A percentile compares a stretch with the other conserved stretches of the same genome.
Evolutionary conservation across 2,329 filamentous ascomycete genomes (phyloP).

Genomic region (Cercospora zeae-maydis): DNA sequence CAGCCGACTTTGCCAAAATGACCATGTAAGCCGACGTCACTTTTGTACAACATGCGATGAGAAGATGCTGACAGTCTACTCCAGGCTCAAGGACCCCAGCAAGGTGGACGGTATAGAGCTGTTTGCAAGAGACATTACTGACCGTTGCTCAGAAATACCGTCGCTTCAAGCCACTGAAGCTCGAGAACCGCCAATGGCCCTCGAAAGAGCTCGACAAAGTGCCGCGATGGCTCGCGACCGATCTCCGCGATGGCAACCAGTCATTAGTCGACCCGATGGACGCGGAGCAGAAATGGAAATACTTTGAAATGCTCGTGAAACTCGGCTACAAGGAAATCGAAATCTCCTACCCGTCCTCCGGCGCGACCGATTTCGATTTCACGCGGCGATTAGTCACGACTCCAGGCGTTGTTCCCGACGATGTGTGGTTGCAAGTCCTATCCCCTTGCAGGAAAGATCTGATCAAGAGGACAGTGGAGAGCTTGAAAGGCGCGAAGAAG

Average conservation of each 20-base stretch:
- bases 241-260: slow-evolving; percentile 90
- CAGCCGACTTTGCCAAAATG: slow-evolving; percentile 13
- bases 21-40: slow-evolving; percentile 6
- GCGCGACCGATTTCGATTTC: slow-evolving; percentile 94
- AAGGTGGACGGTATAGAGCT: background rate
- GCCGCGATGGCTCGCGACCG: slow-evolving; percentile 85
- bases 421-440: slow-evolving; percentile 88
- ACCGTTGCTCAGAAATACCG: slow-evolving; percentile 68
- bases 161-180: slow-evolving; percentile 62
- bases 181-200: slow-evolving; percentile 78
- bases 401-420: slow-evolving; percentile 76
- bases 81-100: slow-evolving; percentile 52
- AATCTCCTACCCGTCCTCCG: slow-evolving; percentile 90
- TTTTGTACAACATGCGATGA: background rate
- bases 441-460: slow-evolving; percentile 89
- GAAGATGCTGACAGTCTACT: slow-evolving; percentile 1
- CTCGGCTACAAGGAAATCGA: slow-evolving; percentile 98
- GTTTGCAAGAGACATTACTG: slow-evolving; percentile 28
- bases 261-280: slow-evolving; percentile 92
- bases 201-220: slow-evolving; percentile 76
- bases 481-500: slow-evolving; percentile 83
- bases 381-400: slow-evolving; percentile 82
- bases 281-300: slow-evolving; percentile 89
- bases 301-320: slow-evolving; percentile 90
- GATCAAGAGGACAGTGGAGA: slow-evolving; percentile 84